phyloP scores from a whole-genome alignment of 345 rosid genomes.

The Corymbia maculata region DNA sequence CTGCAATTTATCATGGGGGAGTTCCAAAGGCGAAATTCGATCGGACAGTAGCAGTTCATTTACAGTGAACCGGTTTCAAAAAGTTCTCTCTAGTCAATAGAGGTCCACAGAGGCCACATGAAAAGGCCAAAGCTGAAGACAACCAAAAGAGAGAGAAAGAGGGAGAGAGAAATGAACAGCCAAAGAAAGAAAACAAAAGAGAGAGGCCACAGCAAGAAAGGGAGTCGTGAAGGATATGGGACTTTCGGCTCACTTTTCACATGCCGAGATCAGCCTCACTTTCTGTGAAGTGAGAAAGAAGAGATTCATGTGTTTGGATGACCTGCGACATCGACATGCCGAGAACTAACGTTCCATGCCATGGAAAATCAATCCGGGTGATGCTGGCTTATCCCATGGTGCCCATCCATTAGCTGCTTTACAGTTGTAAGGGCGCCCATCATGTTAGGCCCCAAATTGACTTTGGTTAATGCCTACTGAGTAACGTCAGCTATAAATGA shows the following conservation, averaged over 20 bases:
- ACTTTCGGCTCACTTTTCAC: neutral
- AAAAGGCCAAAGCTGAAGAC: neutral
- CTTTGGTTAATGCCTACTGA: neutral
- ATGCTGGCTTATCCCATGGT: neutral
- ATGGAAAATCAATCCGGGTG: neutral
- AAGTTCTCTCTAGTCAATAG: neutral
- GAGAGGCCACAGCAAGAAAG: neutral
- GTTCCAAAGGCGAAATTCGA: neutral
- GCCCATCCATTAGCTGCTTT: neutral
- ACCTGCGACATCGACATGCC: neutral
- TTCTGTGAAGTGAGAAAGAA: neutral
- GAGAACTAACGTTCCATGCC: neutral
- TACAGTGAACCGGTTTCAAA: neutral
- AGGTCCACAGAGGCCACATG: neutral
- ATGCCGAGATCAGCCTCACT: neutral
- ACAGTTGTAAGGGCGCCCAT: neutral
- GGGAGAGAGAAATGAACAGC: neutral
- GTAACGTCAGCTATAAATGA: neutral
- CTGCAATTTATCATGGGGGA: neutral
- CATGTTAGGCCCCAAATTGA: neutral
- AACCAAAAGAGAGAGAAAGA: neutral
- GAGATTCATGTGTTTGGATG: neutral
- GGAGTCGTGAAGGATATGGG: neutral
- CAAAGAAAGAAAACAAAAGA: neutral
- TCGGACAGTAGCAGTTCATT: neutral